Conservation (phyloP, 2,329 filamentous ascomycete species). For the Diaporthe australafricana region DNA sequence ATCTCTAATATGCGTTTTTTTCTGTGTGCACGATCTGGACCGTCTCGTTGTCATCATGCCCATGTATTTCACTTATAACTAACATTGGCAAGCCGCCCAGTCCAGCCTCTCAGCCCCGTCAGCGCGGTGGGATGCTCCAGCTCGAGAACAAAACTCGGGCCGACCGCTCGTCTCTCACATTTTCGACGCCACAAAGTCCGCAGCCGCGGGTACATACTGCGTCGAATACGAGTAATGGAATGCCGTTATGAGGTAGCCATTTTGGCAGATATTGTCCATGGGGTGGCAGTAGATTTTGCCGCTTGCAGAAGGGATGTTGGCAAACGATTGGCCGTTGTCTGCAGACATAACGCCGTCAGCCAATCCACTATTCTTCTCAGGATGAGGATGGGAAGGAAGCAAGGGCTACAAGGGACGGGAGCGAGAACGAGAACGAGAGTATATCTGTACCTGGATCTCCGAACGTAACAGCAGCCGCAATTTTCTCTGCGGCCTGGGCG, state of each 20-base stretch:
- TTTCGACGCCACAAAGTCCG: conserved; percentile 8
- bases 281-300: conserved; percentile 35
- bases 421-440: neutral
- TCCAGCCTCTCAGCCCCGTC: too few species aligned
- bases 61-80: neutral
- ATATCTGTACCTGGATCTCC: conserved; percentile 28
- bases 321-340: conserved; percentile 38
- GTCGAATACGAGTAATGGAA: conserved; percentile 12
- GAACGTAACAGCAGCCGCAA: conserved; percentile 31
- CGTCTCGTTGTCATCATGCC: neutral
- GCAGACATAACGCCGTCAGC: neutral
- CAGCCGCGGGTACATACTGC: conserved; percentile 9
- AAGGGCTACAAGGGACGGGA: too few species aligned
- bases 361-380: neutral
- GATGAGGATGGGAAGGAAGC: too few species aligned
- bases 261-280: conserved; percentile 37
- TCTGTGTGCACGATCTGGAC: neutral
- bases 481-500: neutral
- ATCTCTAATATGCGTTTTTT: neutral
- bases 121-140: too few species aligned
- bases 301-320: conserved; percentile 23
- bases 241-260: neutral
- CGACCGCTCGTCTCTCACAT: neutral
- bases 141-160: too few species aligned
- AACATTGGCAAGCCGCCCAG: too few species aligned